phyloP scores from a whole-genome alignment of 129 eudicot species.

The Saussurea involucrata region DNA sequence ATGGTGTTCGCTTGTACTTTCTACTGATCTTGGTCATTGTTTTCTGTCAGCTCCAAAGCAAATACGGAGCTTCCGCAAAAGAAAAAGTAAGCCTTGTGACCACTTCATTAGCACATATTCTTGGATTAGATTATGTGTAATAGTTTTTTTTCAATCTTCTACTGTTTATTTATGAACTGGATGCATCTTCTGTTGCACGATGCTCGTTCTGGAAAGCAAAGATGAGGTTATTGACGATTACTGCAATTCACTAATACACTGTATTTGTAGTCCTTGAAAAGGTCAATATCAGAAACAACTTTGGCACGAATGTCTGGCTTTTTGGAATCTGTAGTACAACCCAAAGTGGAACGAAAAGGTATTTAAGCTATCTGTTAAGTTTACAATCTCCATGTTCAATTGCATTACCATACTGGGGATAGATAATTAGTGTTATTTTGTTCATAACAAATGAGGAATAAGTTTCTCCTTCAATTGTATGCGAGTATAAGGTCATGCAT shows the following conservation, averaged over 20 bases:
- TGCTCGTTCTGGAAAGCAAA: not conserved
- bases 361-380: constrained; percentile 13
- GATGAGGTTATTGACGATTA: constrained; percentile 10
- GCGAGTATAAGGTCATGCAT: not conserved
- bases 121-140: not conserved
- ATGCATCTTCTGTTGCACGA: constrained; percentile 3
- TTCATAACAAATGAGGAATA: not conserved
- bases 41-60: constrained; percentile 69
- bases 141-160: not conserved
- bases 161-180: not conserved
- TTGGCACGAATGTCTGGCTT: constrained; percentile 64
- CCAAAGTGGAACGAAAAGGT: constrained; percentile 66
- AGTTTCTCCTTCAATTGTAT: not conserved
- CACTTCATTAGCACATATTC: not conserved
- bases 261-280: constrained; percentile 57
- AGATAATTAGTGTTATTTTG: not conserved
- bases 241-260: constrained; percentile 16
- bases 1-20: not conserved
- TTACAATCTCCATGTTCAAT: not conserved
- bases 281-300: constrained; percentile 74
- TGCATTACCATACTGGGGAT: not conserved
- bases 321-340: constrained; percentile 61
- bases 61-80: constrained; percentile 60
- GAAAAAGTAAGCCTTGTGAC: constrained; percentile 51
- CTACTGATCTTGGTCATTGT: constrained; percentile 8